Evolutionary conservation across 139 green algal genomes (phyloP), one percentile per base, ranked within the genome.

Genomic region (Chlorella sp.): DNA sequence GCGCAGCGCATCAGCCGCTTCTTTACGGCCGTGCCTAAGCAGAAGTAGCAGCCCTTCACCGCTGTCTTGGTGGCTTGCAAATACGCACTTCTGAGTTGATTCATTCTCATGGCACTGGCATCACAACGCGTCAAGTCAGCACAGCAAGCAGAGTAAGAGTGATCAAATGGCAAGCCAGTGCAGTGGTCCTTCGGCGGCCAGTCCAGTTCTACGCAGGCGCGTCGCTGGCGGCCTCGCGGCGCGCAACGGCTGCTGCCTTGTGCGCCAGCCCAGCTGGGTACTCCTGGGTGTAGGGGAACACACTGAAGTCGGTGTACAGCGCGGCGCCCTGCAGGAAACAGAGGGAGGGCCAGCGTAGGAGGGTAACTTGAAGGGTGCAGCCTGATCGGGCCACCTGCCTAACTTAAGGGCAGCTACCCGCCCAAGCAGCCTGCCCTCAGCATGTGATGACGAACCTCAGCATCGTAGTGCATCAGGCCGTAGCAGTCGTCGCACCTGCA

Each of bases 401-500:
- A n/a, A n/a, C n/a, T n/a, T n/a, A n/a, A n/a, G n/a, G n/a, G n/a
- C n/a, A n/a, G n/a, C n/a, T n/a, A n/a, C n/a, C n/a, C n/a, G n/a
- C n/a, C n/a, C n/a, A n/a, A n/a, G n/a, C n/a, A n/a, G n/a, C n/a
- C n/a, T n/a, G n/a, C n/a, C n/a, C n/a, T n/a, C n/a, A n/a, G n/a
- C n/a, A n/a, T n/a, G n/a, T n/a, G n/a, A n/a, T n/a, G n/a, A n/a
- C n/a, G 28, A 28, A n/a, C 76, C 76, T 83, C 20, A 0, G 41
- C 32, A 28, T 94, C 83, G 38, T 90, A 91, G 78, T 95, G 92
- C 88, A 94, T 89, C 20, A 57, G 30, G 28, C 80, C 60, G 56
- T 91, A 94, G 78, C 92, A 95, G 6, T 86, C 67, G 6, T 84
- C 41, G 69, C 92, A 95, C 76, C 76, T 82, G 60, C 76, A 72